A percentile compares a stretch with the other conserved stretches of the same genome.
phyloP scores from a whole-genome alignment of 2,329 filamentous ascomycete genomes.

The Colletotrichum godetiae region DNA sequence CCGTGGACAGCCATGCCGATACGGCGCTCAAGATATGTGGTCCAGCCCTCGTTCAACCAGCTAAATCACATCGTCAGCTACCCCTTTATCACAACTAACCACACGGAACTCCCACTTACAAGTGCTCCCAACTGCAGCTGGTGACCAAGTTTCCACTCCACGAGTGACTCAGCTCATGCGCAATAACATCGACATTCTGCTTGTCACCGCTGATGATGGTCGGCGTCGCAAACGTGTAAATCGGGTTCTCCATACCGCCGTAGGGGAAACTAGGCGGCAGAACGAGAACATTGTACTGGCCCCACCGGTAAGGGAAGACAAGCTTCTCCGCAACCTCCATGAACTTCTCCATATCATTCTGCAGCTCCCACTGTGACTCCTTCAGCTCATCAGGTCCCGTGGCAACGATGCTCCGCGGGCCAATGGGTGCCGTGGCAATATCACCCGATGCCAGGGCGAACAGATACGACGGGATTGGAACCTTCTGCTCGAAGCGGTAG shows the following conservation, averaged over 20 bases:
- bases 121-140: constrained; percentile 85
- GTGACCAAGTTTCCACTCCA: constrained; percentile 92
- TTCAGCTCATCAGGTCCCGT: constrained; percentile 89
- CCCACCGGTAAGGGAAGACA: constrained; percentile 92
- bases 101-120: constrained; percentile 55
- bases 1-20: constrained; percentile 83
- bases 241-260: constrained; percentile 91
- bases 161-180: constrained; percentile 80
- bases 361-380: constrained; percentile 90
- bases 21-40: constrained; percentile 90
- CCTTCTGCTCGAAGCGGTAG: constrained; percentile 89
- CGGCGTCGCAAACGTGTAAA: constrained; percentile 95
- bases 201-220: constrained; percentile 92
- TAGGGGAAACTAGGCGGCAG: constrained; percentile 92
- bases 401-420: constrained; percentile 84
- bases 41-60: constrained; percentile 87
- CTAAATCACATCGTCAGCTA: constrained; percentile 45
- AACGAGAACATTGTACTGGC: constrained; percentile 92
- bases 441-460: constrained; percentile 93
- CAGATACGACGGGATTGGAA: constrained; percentile 93
- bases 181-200: constrained; percentile 96
- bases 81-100: neutral
- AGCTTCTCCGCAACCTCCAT: constrained; percentile 85
- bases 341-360: constrained; percentile 91
- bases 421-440: constrained; percentile 86